A percentile compares a stretch with the other conserved stretches of the same genome.
These are phyloP conservation scores for Chlorophyllum brunneum DNA, from an alignment of 768 basidiomycete genomes.

Conservation along the genomic window DNA sequence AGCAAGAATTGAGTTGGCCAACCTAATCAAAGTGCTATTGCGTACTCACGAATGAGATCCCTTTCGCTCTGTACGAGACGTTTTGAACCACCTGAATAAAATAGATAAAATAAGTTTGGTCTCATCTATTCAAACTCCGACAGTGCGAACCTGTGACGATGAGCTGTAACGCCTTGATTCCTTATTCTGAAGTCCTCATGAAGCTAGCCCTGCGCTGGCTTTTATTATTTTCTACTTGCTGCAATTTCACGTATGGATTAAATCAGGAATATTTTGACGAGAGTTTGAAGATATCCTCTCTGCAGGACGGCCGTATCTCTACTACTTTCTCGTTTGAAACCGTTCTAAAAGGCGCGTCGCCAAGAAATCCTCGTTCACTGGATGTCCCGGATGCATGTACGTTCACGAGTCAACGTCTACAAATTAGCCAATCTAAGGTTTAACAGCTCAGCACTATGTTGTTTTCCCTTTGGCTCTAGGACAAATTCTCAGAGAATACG, in stretches of 20 bases:
- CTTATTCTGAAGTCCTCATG: background rate
- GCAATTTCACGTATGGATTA: conserved; percentile 16
- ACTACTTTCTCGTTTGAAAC: conserved; percentile 81
- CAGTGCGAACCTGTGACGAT: background rate
- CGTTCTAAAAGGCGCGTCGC: conserved; percentile 45
- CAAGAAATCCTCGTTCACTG: conserved; percentile 51
- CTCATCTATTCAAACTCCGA: background rate
- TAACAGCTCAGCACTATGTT: conserved; percentile 77
- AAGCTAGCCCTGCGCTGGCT: conserved; percentile 9
- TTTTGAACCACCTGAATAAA: background rate
- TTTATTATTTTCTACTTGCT: conserved; percentile 6
- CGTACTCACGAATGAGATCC: background rate
- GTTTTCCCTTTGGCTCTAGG: conserved; percentile 85
- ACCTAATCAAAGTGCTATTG: background rate
- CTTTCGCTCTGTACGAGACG: background rate
- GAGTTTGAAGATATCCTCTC: conserved; percentile 40
- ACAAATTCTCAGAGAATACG: conserved; percentile 81
- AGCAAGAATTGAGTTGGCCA: background rate
- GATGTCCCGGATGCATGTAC: conserved; percentile 47
- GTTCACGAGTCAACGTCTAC: conserved; percentile 3
- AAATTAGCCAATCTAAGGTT: background rate
- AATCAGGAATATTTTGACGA: conserved; percentile 47
- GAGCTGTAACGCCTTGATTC: background rate
- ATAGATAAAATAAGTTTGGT: too few species aligned
- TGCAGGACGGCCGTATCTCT: conserved; percentile 80